Percentiles rank a stretch among this genome's conserved stretches.
These are phyloP conservation scores for Umbelopsis isabellina DNA, from an alignment of 192 early-diverging fungal genomes.

Conservation along the genomic window DNA sequence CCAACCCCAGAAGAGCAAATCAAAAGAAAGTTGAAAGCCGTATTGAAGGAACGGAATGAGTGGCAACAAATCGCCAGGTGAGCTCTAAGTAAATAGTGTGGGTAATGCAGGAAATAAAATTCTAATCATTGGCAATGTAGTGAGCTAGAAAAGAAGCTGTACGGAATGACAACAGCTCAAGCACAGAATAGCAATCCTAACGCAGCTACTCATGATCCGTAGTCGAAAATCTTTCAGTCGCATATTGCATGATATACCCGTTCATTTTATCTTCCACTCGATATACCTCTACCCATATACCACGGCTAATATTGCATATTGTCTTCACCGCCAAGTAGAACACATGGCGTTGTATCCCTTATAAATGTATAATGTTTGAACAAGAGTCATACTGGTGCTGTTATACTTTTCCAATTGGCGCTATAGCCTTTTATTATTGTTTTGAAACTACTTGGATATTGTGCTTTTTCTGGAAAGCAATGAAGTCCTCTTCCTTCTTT, in stretches of 20 bases:
- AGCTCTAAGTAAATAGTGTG: background rate
- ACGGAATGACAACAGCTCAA: background rate
- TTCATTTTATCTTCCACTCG: background rate
- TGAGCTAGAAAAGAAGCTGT: conserved; percentile 1
- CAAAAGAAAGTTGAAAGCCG: conserved; percentile 8
- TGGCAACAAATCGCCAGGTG: conserved; percentile 11
- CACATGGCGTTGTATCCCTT: background rate
- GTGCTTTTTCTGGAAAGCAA: conserved; percentile 88
- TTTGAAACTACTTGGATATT: conserved; percentile 70
- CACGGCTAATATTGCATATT: background rate
- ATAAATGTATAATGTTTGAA: background rate
- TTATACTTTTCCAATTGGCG: background rate
- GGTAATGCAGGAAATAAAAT: background rate
- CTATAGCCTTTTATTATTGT: conserved; percentile 25
- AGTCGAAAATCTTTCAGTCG: no score
- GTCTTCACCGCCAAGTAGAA: background rate
- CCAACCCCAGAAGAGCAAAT: conserved; percentile 17
- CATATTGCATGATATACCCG: background rate
- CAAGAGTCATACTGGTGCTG: background rate
- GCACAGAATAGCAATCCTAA: background rate
- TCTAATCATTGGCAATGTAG: background rate
- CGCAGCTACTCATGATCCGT: no score
- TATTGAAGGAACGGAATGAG: conserved; percentile 6
- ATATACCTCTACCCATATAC: conserved; percentile 3
- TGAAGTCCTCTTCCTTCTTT: conserved; percentile 87